Evolutionary conservation across 164 flowering plant species (phyloP), one percentile per base, ranked within the genome.

Genomic region (Saururus chinensis): DNA sequence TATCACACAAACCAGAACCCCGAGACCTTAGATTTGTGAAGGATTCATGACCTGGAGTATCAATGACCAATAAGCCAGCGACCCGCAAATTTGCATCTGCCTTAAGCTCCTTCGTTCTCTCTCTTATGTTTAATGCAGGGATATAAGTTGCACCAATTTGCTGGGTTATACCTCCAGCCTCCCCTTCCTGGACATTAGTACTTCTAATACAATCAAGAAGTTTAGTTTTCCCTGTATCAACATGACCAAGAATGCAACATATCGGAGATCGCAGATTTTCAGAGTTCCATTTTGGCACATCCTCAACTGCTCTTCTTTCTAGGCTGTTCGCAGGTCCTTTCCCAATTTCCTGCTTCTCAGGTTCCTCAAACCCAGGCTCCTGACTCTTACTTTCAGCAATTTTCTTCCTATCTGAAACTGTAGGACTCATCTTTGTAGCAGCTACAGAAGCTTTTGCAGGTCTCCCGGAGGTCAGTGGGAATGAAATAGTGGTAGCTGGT

Each of bases 131-230:
- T 69, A 80, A 89, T 55, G 95, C 89, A 60, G 99, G 99, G 65
- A 95, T 88, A 68, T 90, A 95, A 19, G 99, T 90, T 16, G 99
- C 99, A 54, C 99, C 99, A 72, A 95, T 95, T 75, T 95, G 99
- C 69, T 90, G 99, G 4, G 99, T 95, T 66, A 95, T 95, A n/a
- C 99, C 99, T 60, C 99, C 99, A 62, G 99, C 99, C 75, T 95
- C 99, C 63, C 99, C 99, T 74, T 87, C 97, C 77, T 95, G 99
- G 72, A 95, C 99, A 78, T 95, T 91, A 53, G 99, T 95, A 51
- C 99, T 87, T 58, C 99, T 76, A 24, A 95, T 91, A 74, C 97
- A 90, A 79, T 95, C 99, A 62, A 95, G 81, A 57, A 95, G 80
- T 77, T 95, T 95, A 53, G 99, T 95, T 71, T 95, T 95, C 59